Evolutionary conservation across 1,284 basidiomycete genomes (phyloP), one percentile per base, ranked within the genome.

Genomic region (Boletellus deceptivus): DNA sequence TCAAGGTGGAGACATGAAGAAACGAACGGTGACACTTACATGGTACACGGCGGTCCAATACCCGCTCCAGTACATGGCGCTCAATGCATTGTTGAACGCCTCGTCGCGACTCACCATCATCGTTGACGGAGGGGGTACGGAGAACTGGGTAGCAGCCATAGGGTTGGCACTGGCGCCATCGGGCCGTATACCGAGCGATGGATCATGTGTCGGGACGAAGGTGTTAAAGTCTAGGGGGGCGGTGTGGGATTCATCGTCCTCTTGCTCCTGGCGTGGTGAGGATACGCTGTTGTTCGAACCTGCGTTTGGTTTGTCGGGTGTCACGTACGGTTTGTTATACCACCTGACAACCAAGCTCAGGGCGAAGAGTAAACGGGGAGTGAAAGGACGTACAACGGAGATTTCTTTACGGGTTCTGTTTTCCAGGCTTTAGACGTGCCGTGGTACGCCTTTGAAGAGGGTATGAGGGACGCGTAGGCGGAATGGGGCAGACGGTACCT

Each of bases 21-120:
- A 50, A 22, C 18, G 24, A 25, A 20, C 9, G 4, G 36, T 17
- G 24, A 22, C n/a, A 55, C 78, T 45, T 61, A 85, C 86, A 65
- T 90, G 83, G 63, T 90, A 90, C 44, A 89, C 75, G 2, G 88
- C 88, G 3, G 86, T 89, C 87, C 88, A 91, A 65, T 91, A 91
- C 16, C 88, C 88, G 31, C 76, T 75, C 88, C 89, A 90, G 64
- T 91, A 91, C 80, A 85, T 89, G 16, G 88, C 85, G 20, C 75
- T 77, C 60, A 89, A 59, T 3, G 88, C 88, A 48, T 83, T 81
- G 34, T 76, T 72, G 64, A 90, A 90, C 2, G 86, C 86, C 59
- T 90, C 86, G 55, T 90, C 86, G 57, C 78, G 79, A 53, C 74
- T 77, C 27, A 82, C 76, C 60, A 72, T 72, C 13, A 66, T 57